These are phyloP conservation scores for Volvox reticuliferus DNA, from an alignment of 139 green algal species.

Conservation along the genomic window DNA sequence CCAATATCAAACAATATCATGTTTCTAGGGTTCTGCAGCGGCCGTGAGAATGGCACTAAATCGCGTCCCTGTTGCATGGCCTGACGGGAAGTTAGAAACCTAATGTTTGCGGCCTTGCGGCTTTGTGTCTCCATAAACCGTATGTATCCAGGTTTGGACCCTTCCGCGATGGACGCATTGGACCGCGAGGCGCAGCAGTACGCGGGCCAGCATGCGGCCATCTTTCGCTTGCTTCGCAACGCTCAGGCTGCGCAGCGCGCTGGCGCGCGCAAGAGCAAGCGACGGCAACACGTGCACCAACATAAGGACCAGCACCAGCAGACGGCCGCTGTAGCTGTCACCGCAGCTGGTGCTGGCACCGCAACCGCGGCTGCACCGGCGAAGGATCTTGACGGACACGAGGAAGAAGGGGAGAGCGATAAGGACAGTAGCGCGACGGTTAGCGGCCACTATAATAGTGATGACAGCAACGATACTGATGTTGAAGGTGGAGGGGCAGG, in stretches of 20 bases:
- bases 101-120: too few relatives aligned
- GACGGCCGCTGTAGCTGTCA: background rate
- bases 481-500: background rate
- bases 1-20: too few relatives aligned
- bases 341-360: background rate
- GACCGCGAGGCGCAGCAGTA: constrained; percentile 46
- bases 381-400: background rate
- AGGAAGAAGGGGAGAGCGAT: background rate
- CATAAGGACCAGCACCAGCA: background rate
- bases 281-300: background rate
- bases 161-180: constrained; percentile 20
- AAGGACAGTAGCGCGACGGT: background rate
- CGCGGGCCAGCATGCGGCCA: constrained; percentile 35
- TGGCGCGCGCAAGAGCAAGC: background rate
- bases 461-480: background rate
- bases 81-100: too few relatives aligned
- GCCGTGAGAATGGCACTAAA: too few relatives aligned
- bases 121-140: too few relatives aligned
- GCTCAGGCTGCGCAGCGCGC: constrained; percentile 16
- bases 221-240: constrained; percentile 39
- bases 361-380: background rate
- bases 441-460: background rate
- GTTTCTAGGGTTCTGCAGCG: too few relatives aligned
- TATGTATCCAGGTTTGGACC: constrained; percentile 18
- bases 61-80: too few relatives aligned